Evolutionary conservation across 257 asterid genomes (phyloP).

Genomic region (Leptodermis oblonga): DNA sequence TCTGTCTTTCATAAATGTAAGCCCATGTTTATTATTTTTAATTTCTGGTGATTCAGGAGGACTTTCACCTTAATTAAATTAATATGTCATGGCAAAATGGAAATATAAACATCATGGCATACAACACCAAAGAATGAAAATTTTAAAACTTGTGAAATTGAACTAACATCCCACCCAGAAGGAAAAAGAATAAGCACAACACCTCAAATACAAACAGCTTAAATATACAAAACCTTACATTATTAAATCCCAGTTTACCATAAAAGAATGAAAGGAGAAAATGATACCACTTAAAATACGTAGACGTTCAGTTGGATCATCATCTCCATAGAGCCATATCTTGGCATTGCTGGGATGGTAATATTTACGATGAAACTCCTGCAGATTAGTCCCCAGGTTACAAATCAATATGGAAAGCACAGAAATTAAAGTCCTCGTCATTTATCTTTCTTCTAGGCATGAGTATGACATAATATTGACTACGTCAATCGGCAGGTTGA

Average conservation of each 20-base stretch:
- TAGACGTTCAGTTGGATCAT: slow-evolving; percentile 82
- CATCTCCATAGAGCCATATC: slow-evolving; percentile 99
- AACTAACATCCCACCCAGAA: neutral
- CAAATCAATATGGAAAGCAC: slow-evolving; percentile 1
- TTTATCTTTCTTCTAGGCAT: neutral
- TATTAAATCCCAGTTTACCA: neutral
- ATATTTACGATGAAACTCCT: slow-evolving; percentile 89
- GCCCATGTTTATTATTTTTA: neutral
- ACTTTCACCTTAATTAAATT: neutral
- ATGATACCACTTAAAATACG: slow-evolving; percentile 75
- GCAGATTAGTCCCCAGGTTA: slow-evolving; percentile 24
- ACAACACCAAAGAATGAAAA: neutral
- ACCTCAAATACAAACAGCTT: neutral
- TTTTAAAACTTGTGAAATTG: neutral
- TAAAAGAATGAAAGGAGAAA: slow-evolving; percentile 8
- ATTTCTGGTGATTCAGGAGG: neutral
- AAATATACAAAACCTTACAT: neutral
- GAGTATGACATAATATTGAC: neutral
- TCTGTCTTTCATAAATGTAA: neutral
- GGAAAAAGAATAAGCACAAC: neutral
- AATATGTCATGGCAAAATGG: neutral
- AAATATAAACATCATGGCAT: slow-evolving; percentile 5
- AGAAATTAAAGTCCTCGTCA: neutral
- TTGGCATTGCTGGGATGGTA: slow-evolving; percentile 97
- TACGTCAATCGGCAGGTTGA: neutral